Conservation (phyloP, 2,329 filamentous ascomycete species). For the Furcasterigmium sp. region DNA sequence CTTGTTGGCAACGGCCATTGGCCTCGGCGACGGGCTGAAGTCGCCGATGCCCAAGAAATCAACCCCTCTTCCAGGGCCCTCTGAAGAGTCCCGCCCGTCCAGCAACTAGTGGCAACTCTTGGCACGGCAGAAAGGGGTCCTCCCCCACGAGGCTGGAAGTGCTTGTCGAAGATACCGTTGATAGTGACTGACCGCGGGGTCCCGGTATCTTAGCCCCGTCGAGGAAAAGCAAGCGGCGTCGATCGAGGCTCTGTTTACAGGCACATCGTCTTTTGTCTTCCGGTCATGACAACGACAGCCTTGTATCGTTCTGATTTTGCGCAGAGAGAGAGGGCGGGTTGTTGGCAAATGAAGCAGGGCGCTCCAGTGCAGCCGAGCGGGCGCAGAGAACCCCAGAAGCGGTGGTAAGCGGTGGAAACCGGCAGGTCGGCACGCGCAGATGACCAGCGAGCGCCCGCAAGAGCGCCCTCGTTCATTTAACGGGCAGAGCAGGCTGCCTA, state of each 20-base stretch:
- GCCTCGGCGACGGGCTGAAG: no score
- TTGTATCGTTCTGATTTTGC: no score
- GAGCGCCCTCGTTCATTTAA: background rate
- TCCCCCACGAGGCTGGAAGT: background rate
- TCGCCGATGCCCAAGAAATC: background rate
- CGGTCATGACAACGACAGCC: no score
- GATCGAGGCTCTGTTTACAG: background rate
- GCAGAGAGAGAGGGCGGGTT: no score
- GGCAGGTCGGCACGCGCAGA: conserved; percentile 11
- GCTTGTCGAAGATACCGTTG: no score
- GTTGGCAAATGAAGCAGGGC: conserved; percentile 10
- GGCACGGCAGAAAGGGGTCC: background rate
- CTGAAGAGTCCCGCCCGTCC: background rate
- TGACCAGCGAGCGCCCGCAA: conserved; percentile 3
- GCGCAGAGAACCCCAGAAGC: conserved; percentile 8
- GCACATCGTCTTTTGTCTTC: no score
- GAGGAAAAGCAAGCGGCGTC: background rate
- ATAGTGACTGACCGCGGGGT: background rate
- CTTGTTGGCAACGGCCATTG: no score
- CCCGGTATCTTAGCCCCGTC: background rate
- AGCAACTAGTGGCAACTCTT: no score
- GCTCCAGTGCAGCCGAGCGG: conserved; percentile 12
- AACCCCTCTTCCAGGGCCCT: conserved; percentile 1
- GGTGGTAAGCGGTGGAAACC: conserved; percentile 7
- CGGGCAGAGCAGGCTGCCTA: background rate